Conservation (phyloP, 164 flowering plant genomes). For the Annona squamosa region DNA sequence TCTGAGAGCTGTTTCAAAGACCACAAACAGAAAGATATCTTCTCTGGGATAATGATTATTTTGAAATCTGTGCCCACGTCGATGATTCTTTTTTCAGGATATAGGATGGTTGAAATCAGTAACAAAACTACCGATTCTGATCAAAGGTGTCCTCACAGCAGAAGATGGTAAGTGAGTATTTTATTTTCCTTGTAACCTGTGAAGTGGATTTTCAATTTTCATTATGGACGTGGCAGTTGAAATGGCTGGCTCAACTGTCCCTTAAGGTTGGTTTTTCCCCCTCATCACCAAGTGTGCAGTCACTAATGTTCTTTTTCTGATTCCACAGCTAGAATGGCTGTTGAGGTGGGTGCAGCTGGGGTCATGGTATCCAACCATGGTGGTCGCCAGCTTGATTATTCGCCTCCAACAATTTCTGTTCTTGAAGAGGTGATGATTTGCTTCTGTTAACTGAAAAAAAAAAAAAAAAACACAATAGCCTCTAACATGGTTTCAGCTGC, state of each 20-base stretch:
- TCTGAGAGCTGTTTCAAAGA: too few species aligned
- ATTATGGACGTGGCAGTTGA: background rate
- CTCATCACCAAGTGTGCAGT: slow-evolving; percentile 22
- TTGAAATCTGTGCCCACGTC: too few species aligned
- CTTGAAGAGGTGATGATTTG: slow-evolving; percentile 59
- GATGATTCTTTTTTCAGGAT: slow-evolving; percentile 39
- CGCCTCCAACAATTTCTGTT: slow-evolving; percentile 62
- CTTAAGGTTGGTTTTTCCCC: slow-evolving; percentile 15
- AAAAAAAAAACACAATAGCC: background rate
- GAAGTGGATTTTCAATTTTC: background rate
- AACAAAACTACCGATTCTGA: slow-evolving; percentile 69
- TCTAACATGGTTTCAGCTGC: too few species aligned
- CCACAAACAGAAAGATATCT: too few species aligned
- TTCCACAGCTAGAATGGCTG: slow-evolving; percentile 58
- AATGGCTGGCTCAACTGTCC: slow-evolving; percentile 29
- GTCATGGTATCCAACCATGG: slow-evolving; percentile 83
- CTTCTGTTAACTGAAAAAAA: background rate
- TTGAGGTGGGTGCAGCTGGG: slow-evolving; percentile 68
- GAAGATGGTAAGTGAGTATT: slow-evolving; percentile 63
- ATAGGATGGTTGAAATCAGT: slow-evolving; percentile 70
- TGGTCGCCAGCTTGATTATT: slow-evolving; percentile 71
- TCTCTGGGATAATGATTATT: too few species aligned
- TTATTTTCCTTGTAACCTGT: background rate
- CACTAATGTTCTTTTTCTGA: slow-evolving; percentile 1
- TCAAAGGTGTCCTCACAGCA: slow-evolving; percentile 71